Evolutionary conservation across 768 basidiomycete species (phyloP).

Genomic region (Ramaria rubella): DNA sequence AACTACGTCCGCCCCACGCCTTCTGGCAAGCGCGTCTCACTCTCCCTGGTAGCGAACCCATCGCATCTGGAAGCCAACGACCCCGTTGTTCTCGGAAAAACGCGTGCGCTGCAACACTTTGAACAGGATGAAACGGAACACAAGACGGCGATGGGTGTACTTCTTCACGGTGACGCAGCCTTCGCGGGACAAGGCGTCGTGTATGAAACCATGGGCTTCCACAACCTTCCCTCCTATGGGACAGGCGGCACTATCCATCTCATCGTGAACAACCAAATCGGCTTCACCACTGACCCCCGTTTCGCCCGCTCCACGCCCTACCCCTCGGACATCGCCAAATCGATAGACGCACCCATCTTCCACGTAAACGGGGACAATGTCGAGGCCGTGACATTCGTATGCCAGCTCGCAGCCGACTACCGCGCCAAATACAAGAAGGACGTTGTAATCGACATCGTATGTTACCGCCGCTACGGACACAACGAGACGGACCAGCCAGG

Average conservation of each 20-base stretch:
- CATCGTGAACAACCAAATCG: slow-evolving; percentile 98
- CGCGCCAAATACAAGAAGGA: slow-evolving; percentile 98
- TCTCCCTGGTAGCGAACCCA: slow-evolving; percentile 97
- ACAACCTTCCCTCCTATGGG: slow-evolving; percentile 90
- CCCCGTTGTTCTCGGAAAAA: slow-evolving; percentile 98
- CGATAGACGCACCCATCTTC: slow-evolving; percentile 98
- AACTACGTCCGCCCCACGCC: slow-evolving; percentile 98
- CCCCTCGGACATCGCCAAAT: slow-evolving; percentile 96
- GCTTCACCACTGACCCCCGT: slow-evolving; percentile 97
- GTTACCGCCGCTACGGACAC: slow-evolving; percentile 98
- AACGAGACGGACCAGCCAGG: slow-evolving; percentile 99
- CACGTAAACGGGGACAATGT: slow-evolving; percentile 99
- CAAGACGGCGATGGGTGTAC: slow-evolving; percentile 86
- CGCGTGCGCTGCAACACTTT: slow-evolving; percentile 93
- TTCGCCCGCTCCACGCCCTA: slow-evolving; percentile 98
- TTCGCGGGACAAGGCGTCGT: slow-evolving; percentile 98
- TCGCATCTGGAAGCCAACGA: slow-evolving; percentile 97
- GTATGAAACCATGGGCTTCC: slow-evolving; percentile 99
- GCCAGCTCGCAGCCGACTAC: slow-evolving; percentile 96
- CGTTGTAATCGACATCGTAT: slow-evolving; percentile 97
- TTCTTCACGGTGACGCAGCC: slow-evolving; percentile 96
- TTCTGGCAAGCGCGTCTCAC: slow-evolving; percentile 93
- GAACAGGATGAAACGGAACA: slow-evolving; percentile 79
- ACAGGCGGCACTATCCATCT: slow-evolving; percentile 98
- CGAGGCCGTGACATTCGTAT: slow-evolving; percentile 97